phyloP scores from a whole-genome alignment of 306 rosid genomes.

The Casuarina glauca region DNA sequence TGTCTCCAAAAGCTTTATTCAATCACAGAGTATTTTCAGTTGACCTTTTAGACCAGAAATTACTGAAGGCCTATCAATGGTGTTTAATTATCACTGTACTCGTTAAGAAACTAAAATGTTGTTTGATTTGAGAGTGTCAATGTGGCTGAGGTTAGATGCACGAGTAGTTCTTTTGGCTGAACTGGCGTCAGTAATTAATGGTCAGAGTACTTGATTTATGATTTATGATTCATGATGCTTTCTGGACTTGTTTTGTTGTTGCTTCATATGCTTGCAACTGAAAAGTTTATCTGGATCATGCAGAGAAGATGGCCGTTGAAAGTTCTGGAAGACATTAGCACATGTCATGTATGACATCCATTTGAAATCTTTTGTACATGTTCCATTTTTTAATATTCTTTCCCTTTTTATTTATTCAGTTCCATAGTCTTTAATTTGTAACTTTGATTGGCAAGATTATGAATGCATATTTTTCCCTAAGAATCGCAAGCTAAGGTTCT shows the following conservation, averaged over 20 bases:
- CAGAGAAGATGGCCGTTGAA: constrained; percentile 43
- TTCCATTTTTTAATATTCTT: constrained; percentile 3
- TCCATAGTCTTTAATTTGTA: not conserved
- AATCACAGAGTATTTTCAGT: not conserved
- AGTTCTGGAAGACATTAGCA: constrained; percentile 36
- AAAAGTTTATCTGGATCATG: constrained; percentile 26
- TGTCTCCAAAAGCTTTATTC: not conserved
- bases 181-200: not conserved
- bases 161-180: not conserved
- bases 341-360: not conserved
- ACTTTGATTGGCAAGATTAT: not conserved
- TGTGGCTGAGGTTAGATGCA: not conserved
- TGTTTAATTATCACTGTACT: not conserved
- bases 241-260: not conserved
- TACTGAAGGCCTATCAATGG: not conserved
- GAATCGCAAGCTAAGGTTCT: not conserved
- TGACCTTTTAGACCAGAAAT: not conserved
- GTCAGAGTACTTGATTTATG: not conserved
- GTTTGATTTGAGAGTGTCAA: not conserved
- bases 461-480: not conserved
- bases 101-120: not conserved
- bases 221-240: constrained; percentile 1
- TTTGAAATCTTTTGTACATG: constrained; percentile 23
- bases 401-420: not conserved
- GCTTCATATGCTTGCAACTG: constrained; percentile 8